Percentiles rank a stretch among this genome's conserved stretches.
These are phyloP conservation scores for Albizia julibrissin DNA, from an alignment of 306 rosid species.

Conservation along the genomic window DNA sequence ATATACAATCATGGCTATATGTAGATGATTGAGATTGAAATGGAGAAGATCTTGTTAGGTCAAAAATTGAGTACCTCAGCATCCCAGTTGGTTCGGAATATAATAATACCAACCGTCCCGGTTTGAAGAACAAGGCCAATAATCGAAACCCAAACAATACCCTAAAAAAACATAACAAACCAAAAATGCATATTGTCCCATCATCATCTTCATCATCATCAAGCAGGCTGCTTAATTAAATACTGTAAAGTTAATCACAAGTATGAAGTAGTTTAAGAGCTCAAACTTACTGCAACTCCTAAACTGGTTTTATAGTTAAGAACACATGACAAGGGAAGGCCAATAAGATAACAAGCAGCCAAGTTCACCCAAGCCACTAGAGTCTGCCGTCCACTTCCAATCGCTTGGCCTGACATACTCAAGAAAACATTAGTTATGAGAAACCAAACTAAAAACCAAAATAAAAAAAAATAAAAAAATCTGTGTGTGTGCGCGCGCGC, in stretches of 20 bases:
- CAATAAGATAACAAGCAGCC: slow-evolving; percentile 49
- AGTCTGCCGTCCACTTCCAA: slow-evolving; percentile 70
- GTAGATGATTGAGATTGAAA: background rate
- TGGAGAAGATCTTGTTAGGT: background rate
- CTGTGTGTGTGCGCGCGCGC: no score
- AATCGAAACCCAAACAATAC: background rate
- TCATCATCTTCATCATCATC: background rate
- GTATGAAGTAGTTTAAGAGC: background rate
- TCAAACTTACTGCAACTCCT: slow-evolving; percentile 52
- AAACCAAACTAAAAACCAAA: background rate
- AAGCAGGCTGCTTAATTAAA: background rate
- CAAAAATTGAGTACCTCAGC: background rate
- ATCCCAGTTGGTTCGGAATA: background rate
- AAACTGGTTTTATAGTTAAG: slow-evolving; percentile 55
- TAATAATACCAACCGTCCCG: background rate
- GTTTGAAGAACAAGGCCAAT: background rate
- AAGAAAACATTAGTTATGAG: background rate
- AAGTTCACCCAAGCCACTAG: slow-evolving; percentile 60
- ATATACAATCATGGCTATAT: background rate
- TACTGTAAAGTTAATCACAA: background rate
- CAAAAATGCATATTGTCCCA: background rate
- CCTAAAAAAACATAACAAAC: background rate
- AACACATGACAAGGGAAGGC: slow-evolving; percentile 58
- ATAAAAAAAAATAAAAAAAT: no score
- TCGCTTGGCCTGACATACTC: slow-evolving; percentile 51